A percentile compares a stretch with the other conserved stretches of the same genome.
Conservation (phyloP, 2,329 filamentous ascomycete species). For the Aspergillus cejpii region DNA sequence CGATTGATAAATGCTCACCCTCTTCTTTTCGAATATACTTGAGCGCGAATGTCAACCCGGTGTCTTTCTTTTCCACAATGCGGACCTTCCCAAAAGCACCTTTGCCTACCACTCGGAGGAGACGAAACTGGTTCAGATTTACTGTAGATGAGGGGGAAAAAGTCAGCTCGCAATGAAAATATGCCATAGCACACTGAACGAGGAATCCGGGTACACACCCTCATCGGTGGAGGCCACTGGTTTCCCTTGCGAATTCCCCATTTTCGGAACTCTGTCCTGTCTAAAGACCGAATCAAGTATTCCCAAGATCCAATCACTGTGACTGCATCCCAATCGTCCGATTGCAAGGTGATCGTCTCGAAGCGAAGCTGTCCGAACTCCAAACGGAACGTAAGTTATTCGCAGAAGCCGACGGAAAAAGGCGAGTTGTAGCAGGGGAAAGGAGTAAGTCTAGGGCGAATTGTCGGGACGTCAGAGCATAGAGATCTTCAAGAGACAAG, state of each 20-base stretch:
- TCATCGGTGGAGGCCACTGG: slow-evolving; percentile 87
- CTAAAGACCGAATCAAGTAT: background rate
- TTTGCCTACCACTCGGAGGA: slow-evolving; percentile 91
- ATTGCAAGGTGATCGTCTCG: background rate
- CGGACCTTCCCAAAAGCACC: slow-evolving; percentile 98
- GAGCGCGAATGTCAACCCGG: slow-evolving; percentile 83
- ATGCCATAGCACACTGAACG: slow-evolving; percentile 10
- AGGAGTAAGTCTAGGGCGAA: slow-evolving; percentile 1
- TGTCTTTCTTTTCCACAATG: slow-evolving; percentile 97
- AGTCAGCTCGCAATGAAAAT: background rate
- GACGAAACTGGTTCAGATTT: slow-evolving; percentile 93
- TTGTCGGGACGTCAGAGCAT: slow-evolving; percentile 1
- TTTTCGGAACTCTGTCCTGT: slow-evolving; percentile 36
- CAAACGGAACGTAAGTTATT: too few relatives aligned
- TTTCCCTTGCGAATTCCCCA: slow-evolving; percentile 96
- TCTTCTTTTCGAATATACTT: slow-evolving; percentile 99
- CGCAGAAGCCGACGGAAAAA: background rate
- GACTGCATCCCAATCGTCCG: slow-evolving; percentile 15
- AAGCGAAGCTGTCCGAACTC: background rate
- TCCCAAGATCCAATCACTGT: background rate
- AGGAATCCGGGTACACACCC: slow-evolving; percentile 53
- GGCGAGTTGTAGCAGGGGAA: background rate
- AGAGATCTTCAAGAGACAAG: slow-evolving; percentile 1
- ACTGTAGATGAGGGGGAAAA: slow-evolving; percentile 48
- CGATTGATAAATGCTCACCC: slow-evolving; percentile 43